A percentile compares a stretch with the other conserved stretches of the same genome.
phyloP scores from a whole-genome alignment of 1,284 basidiomycete genomes.

The Puccinia polysora region DNA sequence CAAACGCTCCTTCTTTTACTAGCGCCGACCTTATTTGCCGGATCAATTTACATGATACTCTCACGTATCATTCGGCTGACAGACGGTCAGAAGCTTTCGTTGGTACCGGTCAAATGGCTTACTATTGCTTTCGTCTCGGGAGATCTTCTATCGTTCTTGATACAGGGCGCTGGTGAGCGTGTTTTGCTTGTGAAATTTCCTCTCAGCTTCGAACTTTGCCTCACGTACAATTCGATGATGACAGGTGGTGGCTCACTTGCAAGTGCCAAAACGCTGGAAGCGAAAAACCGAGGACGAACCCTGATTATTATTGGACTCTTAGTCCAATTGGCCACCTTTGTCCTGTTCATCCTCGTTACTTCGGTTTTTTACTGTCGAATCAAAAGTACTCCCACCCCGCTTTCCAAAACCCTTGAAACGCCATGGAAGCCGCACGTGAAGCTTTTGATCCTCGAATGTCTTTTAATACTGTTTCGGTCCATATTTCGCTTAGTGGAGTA shows the following conservation, averaged over 20 bases:
- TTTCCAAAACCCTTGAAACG: not conserved
- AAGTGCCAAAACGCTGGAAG: not conserved
- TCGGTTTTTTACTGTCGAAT: not conserved
- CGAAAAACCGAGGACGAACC: not conserved
- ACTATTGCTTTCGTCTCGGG: not conserved
- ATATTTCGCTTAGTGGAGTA: constrained; percentile 6
- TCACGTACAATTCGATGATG: not conserved
- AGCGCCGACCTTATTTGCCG: not conserved
- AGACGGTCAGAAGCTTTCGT: not conserved
- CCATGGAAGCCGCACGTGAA: not conserved
- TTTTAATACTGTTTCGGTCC: not conserved
- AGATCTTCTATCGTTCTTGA: not conserved
- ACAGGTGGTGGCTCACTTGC: not conserved
- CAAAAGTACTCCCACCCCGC: not conserved
- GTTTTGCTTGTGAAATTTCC: not conserved
- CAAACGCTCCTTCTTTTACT: constrained; percentile 1
- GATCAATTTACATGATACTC: constrained; percentile 4
- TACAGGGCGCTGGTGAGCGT: not conserved
- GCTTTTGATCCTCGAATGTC: not conserved
- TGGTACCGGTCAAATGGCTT: not conserved
- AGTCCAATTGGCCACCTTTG: not conserved
- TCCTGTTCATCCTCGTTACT: not conserved
- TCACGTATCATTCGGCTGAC: constrained; percentile 10
- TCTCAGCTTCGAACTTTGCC: no score
- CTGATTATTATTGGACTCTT: not conserved